Evolutionary conservation across 2,329 filamentous ascomycete species (phyloP), one percentile per base, ranked within the genome.

Genomic region (Pestalotiopsis fici): DNA sequence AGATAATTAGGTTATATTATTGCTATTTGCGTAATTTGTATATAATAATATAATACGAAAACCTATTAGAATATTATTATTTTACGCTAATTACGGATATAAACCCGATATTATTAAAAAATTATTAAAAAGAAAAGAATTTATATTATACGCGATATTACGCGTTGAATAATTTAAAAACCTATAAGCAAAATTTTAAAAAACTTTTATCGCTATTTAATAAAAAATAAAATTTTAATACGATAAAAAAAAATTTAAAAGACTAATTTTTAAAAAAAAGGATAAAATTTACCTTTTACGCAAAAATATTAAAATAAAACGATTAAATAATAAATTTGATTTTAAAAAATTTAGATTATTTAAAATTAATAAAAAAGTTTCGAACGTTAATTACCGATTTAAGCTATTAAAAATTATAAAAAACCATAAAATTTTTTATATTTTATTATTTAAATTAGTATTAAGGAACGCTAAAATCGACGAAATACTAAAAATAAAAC

Each of bases 51-150:
- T n/a, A n/a, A n/a, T n/a, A n/a, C n/a, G n/a, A n/a, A n/a, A n/a
- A n/a, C n/a, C n/a, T n/a, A n/a, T n/a, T n/a, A n/a, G n/a, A n/a
- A n/a, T n/a, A n/a, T 55, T 25, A 55, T 65, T 67, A 50, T 65
- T 66, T 55, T 55, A 55, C 50, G 50, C 18, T 3, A 55, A 55
- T 55, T 55, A 21, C 23, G 11, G 23, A 3, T 55, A 55, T n/a
- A 62, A 35, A 60, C 21, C 59, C 11, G 12, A 55, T 55, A 59
- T 59, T 27, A n/a, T 39, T 39, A 60, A 62, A 66, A 64, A 47
- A 67, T 63, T 56, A 1, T 43, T 68, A 59, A 68, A 57, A 71
- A 67, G 64, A 70, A 70, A n/a, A 67, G 71, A 70, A 39, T 1
- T 39, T 13, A 15, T 54, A 56, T 65, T 68, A 66, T 59, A 64